Conservation (phyloP, 169 alveolate species). For the Plasmodium ovale region DNA sequence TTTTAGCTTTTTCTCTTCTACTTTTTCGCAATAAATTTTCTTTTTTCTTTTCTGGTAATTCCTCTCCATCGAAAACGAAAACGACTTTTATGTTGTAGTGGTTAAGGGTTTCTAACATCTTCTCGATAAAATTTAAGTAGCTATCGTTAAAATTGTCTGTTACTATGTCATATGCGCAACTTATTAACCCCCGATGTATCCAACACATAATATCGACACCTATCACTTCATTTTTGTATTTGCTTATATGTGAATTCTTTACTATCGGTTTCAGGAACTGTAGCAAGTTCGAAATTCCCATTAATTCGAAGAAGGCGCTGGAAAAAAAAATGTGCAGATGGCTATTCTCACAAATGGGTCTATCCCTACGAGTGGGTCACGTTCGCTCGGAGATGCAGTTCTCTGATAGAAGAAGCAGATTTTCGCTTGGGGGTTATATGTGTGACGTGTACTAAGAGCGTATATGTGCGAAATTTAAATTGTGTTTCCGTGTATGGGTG, state of each 20-base stretch:
- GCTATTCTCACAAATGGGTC: no score
- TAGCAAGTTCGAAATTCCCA: constrained; percentile 73
- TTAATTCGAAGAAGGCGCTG: no score
- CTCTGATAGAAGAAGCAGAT: no score
- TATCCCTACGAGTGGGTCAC: no score
- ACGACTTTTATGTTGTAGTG: constrained; percentile 54
- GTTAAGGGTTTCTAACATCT: constrained; percentile 33
- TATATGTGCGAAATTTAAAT: no score
- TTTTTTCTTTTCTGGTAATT: constrained; percentile 85
- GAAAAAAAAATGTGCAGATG: no score
- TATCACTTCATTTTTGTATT: constrained; percentile 79
- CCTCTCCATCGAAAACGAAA: constrained; percentile 88
- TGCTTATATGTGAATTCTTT: constrained; percentile 79
- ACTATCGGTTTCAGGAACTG: constrained; percentile 82
- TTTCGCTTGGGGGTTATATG: no score
- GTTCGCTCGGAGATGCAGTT: no score
- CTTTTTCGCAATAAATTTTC: constrained; percentile 81
- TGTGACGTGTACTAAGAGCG: no score
- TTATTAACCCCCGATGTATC: constrained; percentile 86
- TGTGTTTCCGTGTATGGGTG: no score
- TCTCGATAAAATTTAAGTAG: constrained; percentile 48
- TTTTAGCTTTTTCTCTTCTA: constrained; percentile 84
- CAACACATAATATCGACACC: constrained; percentile 90
- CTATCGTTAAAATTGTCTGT: constrained; percentile 29
- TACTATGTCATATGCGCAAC: constrained; percentile 82